Conservation (phyloP, 176 grass and related monocot species). For the Bonia amplexicaulis region DNA sequence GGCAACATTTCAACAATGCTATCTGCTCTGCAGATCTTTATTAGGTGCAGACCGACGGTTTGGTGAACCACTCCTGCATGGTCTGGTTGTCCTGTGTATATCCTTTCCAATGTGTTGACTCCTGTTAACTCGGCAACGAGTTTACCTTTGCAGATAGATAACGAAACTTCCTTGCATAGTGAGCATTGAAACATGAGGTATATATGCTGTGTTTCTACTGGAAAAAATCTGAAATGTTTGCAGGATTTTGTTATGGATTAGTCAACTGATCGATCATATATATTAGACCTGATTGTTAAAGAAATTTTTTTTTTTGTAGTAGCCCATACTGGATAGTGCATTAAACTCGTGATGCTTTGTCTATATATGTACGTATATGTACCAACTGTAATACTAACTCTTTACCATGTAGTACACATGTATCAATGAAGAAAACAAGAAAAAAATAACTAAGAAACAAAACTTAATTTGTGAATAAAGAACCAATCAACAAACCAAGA, state of each 20-base stretch:
- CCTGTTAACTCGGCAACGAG: neutral
- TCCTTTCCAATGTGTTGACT: slow-evolving; percentile 9
- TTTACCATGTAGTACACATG: slow-evolving; percentile 23
- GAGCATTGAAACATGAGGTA: neutral
- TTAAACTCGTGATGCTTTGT: neutral
- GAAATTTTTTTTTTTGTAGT: neutral
- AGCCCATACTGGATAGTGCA: neutral
- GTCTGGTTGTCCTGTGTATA: neutral
- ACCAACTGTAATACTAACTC: neutral
- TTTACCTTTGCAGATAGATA: neutral
- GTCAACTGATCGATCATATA: neutral
- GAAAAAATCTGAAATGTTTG: neutral
- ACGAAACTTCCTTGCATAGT: neutral
- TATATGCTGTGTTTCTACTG: neutral
- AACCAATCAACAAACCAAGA: slow-evolving; percentile 38
- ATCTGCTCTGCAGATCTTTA: slow-evolving; percentile 27
- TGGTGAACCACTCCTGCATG: slow-evolving; percentile 28
- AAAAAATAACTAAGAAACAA: neutral
- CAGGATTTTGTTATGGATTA: neutral
- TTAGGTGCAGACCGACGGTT: slow-evolving; percentile 39
- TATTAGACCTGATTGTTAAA: neutral
- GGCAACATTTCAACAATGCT: slow-evolving; percentile 31
- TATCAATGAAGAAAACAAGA: slow-evolving; percentile 13
- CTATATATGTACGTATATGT: slow-evolving; percentile 1
- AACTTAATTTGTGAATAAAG: neutral